Conservation (phyloP, 768 basidiomycete genomes). For the Auricularia heimuer region DNA sequence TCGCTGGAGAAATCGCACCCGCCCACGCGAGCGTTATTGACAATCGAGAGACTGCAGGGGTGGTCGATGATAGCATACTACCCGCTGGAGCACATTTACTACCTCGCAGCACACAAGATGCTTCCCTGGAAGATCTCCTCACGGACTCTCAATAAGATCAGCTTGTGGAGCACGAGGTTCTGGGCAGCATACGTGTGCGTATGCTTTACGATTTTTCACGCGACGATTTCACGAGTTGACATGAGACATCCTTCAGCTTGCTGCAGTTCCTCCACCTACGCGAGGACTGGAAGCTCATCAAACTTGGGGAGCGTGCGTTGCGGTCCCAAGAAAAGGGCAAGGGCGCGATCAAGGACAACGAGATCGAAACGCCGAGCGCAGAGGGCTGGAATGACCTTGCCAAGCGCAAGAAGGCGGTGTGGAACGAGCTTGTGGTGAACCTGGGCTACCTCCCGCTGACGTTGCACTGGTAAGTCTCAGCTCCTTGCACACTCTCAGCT, state of each 20-base stretch:
- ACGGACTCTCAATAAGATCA: constrained; percentile 37
- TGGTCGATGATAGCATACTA: constrained; percentile 70
- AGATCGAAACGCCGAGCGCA: not conserved
- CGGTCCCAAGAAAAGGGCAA: constrained; percentile 37
- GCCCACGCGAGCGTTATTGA: constrained; percentile 59
- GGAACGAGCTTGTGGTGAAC: constrained; percentile 65
- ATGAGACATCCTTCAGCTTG: constrained; percentile 14
- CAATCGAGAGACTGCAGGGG: constrained; percentile 71
- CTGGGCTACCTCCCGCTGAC: constrained; percentile 72
- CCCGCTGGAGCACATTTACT: constrained; percentile 71
- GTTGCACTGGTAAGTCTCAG: constrained; percentile 60
- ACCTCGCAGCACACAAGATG: constrained; percentile 50
- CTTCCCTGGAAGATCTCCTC: constrained; percentile 46
- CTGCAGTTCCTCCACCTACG: constrained; percentile 67
- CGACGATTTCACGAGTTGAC: not conserved
- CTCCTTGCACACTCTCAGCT: not conserved
- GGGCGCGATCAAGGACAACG: constrained; percentile 32
- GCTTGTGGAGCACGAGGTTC: constrained; percentile 67
- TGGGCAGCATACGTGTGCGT: constrained; percentile 63
- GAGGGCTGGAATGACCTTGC: constrained; percentile 32
- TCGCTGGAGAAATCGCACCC: constrained; percentile 62
- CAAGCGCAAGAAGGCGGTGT: constrained; percentile 55
- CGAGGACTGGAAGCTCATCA: constrained; percentile 55
- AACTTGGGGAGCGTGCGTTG: constrained; percentile 43
- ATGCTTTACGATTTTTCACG: not conserved